phyloP scores from a whole-genome alignment of 805 yeast genomes.

The Starmerella asiatica region DNA sequence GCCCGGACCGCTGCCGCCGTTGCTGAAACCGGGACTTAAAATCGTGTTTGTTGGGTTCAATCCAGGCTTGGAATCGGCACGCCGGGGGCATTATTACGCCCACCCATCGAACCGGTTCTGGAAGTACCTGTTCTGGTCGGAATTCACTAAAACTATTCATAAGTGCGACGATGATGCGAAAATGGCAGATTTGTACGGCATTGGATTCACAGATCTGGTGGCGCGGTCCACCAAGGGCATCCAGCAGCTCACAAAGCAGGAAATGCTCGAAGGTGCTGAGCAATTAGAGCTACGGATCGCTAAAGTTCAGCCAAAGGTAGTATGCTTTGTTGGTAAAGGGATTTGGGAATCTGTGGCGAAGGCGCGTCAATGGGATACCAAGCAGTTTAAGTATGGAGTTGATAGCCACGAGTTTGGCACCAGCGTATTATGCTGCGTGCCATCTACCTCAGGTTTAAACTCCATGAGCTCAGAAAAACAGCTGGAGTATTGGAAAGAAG shows the following conservation, averaged over 20 bases:
- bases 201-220: constrained; percentile 64
- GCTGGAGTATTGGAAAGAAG: constrained; percentile 36
- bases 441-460: constrained; percentile 63
- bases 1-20: constrained; percentile 21
- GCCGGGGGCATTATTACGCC: constrained; percentile 56
- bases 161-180: constrained; percentile 31
- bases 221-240: constrained; percentile 49
- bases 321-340: constrained; percentile 60
- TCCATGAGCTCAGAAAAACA: constrained; percentile 36
- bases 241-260: constrained; percentile 38
- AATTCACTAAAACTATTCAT: constrained; percentile 30
- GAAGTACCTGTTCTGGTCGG: constrained; percentile 45
- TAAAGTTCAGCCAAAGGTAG: constrained; percentile 29
- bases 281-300: constrained; percentile 36
- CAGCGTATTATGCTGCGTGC: constrained; percentile 42
- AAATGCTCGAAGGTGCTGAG: constrained; percentile 45
- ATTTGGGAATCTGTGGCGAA: constrained; percentile 52
- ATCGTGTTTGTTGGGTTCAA: constrained; percentile 58
- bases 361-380: constrained; percentile 25
- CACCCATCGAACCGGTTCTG: constrained; percentile 57
- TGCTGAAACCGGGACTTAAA: constrained; percentile 24
- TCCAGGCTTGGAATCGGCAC: constrained; percentile 53
- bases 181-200: constrained; percentile 32
- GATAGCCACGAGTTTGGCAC: constrained; percentile 25
- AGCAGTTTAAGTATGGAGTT: constrained; percentile 42